phyloP scores from a whole-genome alignment of 768 basidiomycete genomes.

The Obba rivulosa region DNA sequence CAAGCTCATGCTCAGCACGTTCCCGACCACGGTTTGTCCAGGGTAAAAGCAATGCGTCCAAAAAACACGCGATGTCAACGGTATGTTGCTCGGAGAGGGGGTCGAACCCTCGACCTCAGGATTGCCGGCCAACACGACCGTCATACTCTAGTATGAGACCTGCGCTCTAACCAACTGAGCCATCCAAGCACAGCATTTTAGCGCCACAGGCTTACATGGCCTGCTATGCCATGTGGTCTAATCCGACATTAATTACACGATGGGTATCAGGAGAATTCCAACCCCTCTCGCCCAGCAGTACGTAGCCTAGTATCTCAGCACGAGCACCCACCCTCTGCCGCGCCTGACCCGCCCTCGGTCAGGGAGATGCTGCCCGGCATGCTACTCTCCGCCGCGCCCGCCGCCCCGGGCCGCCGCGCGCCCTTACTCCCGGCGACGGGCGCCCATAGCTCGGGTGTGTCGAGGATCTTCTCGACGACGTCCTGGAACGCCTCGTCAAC shows the following conservation, averaged over 20 bases:
- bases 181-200: slow-evolving; percentile 6
- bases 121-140: slow-evolving; percentile 4
- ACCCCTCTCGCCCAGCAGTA: background rate
- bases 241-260: no score
- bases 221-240: background rate
- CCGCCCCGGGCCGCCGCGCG: slow-evolving; percentile 1
- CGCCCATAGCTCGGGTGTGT: slow-evolving; percentile 76
- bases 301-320: slow-evolving; percentile 28
- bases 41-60: no score
- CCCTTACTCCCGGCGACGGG: slow-evolving; percentile 18
- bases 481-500: slow-evolving; percentile 75
- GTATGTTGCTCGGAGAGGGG: slow-evolving; percentile 11
- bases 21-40: no score
- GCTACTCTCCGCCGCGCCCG: slow-evolving; percentile 14
- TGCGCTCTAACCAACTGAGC: slow-evolving; percentile 19
- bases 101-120: slow-evolving; percentile 17
- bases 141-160: slow-evolving; percentile 15
- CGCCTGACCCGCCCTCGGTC: slow-evolving; percentile 11
- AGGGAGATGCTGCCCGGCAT: slow-evolving; percentile 44
- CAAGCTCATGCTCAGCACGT: no score
- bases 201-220: background rate
- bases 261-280: no score
- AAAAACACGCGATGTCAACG: background rate
- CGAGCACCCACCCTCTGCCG: slow-evolving; percentile 24
- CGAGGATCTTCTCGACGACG: slow-evolving; percentile 77